phyloP scores from a whole-genome alignment of 1,284 basidiomycete genomes.

The Malassezia equina region DNA sequence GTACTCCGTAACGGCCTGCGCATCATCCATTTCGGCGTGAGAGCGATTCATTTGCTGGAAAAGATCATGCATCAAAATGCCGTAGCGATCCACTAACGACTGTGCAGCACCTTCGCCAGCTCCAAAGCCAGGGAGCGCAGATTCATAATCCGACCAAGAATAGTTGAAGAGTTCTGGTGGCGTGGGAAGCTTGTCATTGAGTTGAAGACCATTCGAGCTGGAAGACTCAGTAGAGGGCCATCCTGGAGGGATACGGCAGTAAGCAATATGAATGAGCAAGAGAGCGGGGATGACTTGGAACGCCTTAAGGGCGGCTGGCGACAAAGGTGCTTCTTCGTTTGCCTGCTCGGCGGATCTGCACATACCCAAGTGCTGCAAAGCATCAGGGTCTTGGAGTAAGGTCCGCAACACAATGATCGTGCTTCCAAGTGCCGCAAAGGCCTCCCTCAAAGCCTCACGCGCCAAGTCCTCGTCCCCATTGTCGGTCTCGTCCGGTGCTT shows the following conservation, averaged over 20 bases:
- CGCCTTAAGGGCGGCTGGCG: conserved; percentile 22
- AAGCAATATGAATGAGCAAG: conserved; percentile 38
- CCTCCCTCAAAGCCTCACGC: conserved; percentile 38
- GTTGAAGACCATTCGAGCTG: not conserved
- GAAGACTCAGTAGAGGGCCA: not conserved
- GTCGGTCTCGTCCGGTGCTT: conserved; percentile 21
- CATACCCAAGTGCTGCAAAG: not conserved
- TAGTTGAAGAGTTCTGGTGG: conserved; percentile 38
- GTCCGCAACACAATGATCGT: conserved; percentile 34
- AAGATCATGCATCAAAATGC: not conserved
- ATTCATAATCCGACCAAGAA: conserved; percentile 39
- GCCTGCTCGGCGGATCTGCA: not conserved
- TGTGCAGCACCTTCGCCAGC: conserved; percentile 35
- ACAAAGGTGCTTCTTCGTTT: conserved; percentile 3
- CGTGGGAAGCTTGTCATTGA: conserved; percentile 18
- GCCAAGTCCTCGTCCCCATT: conserved; percentile 43
- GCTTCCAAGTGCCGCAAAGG: conserved; percentile 37
- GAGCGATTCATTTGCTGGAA: not conserved
- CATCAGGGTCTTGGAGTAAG: conserved; percentile 31
- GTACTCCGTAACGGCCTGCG: not conserved
- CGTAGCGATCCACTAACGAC: conserved; percentile 28
- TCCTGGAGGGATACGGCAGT: conserved; percentile 33
- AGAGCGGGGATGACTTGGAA: conserved; percentile 39
- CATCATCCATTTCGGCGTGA: not conserved
- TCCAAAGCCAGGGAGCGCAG: conserved; percentile 38